These are phyloP conservation scores for Dillenia turbinata DNA, from an alignment of 164 flowering plant species.

Conservation along the genomic window DNA sequence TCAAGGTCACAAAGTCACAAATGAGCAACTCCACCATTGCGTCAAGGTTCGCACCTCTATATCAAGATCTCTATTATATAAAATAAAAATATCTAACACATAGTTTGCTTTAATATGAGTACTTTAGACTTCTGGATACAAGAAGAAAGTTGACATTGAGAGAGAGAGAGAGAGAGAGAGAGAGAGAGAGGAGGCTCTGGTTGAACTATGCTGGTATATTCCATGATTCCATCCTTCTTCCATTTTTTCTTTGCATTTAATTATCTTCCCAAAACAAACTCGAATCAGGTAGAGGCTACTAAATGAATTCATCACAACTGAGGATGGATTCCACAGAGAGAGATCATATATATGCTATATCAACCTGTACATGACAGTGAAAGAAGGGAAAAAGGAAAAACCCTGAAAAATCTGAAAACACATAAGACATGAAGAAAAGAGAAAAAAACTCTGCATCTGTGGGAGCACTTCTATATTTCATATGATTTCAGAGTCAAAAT, in stretches of 20 bases:
- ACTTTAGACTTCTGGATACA: background rate
- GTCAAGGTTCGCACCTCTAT: too few relatives aligned
- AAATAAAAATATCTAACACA: too few relatives aligned
- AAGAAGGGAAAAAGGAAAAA: background rate
- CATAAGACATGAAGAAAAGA: background rate
- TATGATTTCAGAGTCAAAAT: background rate
- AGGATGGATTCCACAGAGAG: background rate
- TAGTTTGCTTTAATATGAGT: too few relatives aligned
- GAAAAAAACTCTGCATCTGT: background rate
- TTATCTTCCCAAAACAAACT: background rate
- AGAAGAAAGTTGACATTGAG: background rate
- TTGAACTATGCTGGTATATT: background rate
- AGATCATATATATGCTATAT: background rate
- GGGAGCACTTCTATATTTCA: too few relatives aligned
- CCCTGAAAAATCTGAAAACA: background rate
- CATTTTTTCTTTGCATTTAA: background rate
- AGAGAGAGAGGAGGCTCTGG: background rate
- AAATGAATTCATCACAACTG: conserved; percentile 1
- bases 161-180: background rate
- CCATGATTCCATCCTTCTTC: background rate
- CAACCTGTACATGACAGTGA: background rate
- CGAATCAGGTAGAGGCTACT: background rate
- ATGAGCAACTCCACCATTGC: too few relatives aligned
- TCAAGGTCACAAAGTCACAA: too few relatives aligned
- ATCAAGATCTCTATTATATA: too few relatives aligned